A percentile compares a stretch with the other conserved stretches of the same genome.
Conservation (phyloP, 371 early-diverging fungal species). For the Blakeslea trispora region DNA sequence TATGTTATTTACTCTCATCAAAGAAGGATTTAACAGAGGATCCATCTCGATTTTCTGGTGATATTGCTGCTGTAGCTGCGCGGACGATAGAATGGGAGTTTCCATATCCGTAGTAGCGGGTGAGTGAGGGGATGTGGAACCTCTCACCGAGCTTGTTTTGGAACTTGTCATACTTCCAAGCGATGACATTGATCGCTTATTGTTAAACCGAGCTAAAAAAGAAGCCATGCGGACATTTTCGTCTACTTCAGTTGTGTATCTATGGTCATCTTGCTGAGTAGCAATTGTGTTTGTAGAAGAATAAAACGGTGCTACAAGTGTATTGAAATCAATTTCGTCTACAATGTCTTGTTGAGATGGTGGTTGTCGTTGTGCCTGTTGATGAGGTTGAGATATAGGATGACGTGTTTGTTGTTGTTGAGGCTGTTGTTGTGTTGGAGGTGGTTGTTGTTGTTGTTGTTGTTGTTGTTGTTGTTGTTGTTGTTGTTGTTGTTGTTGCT, state of each 20-base stretch:
- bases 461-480: too few relatives aligned
- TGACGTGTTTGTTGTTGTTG: too few relatives aligned
- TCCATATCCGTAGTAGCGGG: slow-evolving; percentile 28
- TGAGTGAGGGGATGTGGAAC: slow-evolving; percentile 34
- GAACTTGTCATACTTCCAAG: slow-evolving; percentile 31
- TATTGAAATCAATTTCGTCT: slow-evolving; percentile 24
- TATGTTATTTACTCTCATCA: slow-evolving; percentile 43
- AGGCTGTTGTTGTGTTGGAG: too few relatives aligned
- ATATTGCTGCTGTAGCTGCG: slow-evolving; percentile 24
- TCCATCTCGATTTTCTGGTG: slow-evolving; percentile 29
- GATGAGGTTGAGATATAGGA: too few relatives aligned
- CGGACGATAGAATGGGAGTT: slow-evolving; percentile 28
- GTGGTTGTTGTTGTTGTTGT: too few relatives aligned
- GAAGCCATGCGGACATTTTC: slow-evolving; percentile 23
- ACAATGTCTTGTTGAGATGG: too few relatives aligned
- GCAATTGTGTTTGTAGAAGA: background rate
- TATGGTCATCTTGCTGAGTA: slow-evolving; percentile 6
- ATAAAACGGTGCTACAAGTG: slow-evolving; percentile 19
- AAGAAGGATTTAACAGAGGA: slow-evolving; percentile 32
- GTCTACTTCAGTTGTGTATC: slow-evolving; percentile 17
- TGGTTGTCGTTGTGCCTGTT: too few relatives aligned
- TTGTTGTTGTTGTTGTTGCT: slow-evolving; percentile 11
- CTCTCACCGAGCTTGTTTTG: slow-evolving; percentile 40
- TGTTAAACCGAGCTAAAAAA: slow-evolving; percentile 21
- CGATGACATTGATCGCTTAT: slow-evolving; percentile 22